phyloP scores from a whole-genome alignment of 768 basidiomycete genomes.

The Boletus coccyginus region DNA sequence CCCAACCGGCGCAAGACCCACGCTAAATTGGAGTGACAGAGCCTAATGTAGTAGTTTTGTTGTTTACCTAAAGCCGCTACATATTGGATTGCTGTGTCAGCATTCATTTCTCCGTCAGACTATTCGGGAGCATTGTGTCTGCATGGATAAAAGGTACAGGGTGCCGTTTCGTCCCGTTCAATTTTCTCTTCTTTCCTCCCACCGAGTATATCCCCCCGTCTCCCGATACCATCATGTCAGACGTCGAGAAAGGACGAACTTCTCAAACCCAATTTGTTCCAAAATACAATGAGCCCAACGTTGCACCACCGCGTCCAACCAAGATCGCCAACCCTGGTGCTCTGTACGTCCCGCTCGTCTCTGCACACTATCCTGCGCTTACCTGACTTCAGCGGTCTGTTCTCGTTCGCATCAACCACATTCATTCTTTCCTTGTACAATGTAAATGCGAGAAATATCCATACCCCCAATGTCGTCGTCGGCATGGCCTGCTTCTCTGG shows the following conservation, averaged over 20 bases:
- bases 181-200: neutral
- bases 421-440: constrained; percentile 79
- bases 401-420: constrained; percentile 82
- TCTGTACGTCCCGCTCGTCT: constrained; percentile 23
- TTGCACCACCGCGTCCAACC: constrained; percentile 28
- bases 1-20: neutral
- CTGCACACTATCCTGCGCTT: neutral
- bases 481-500: constrained; percentile 88
- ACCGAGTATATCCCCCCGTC: neutral
- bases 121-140: constrained; percentile 15
- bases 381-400: constrained; percentile 54
- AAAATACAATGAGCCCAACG: constrained; percentile 17
- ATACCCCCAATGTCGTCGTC: constrained; percentile 65
- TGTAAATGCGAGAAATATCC: constrained; percentile 50
- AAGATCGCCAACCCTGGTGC: constrained; percentile 54
- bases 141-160: constrained; percentile 17
- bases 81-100: constrained; percentile 18
- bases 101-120: constrained; percentile 16
- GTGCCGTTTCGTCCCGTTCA: neutral
- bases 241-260: constrained; percentile 32
- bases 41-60: neutral
- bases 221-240: constrained; percentile 28
- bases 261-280: constrained; percentile 19
- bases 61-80: constrained; percentile 1
- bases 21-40: neutral